A percentile compares a stretch with the other conserved stretches of the same genome.
Evolutionary conservation across 306 rosid genomes (phyloP).

Genomic region (Quercus aquifolioides): DNA sequence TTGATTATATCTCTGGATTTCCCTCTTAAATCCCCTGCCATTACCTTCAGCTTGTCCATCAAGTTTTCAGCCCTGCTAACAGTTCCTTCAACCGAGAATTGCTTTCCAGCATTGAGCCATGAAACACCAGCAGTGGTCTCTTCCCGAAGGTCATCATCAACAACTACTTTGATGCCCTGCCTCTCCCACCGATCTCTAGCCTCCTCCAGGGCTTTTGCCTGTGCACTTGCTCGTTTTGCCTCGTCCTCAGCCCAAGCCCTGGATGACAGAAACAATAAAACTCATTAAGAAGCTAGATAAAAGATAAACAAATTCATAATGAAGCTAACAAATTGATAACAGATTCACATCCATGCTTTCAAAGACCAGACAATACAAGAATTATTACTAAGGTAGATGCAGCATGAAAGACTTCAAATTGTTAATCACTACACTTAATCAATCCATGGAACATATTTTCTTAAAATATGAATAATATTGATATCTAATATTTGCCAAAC

Average conservation of each 20-base stretch:
- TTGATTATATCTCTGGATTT: slow-evolving; percentile 57
- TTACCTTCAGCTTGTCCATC: slow-evolving; percentile 60
- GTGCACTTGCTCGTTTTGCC: slow-evolving; percentile 90
- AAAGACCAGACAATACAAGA: no score
- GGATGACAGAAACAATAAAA: slow-evolving; percentile 9
- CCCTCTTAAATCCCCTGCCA: slow-evolving; percentile 58
- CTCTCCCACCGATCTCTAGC: slow-evolving; percentile 97
- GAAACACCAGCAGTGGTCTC: slow-evolving; percentile 68
- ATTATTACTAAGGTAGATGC: neutral
- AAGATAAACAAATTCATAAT: neutral
- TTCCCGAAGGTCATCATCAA: slow-evolving; percentile 82
- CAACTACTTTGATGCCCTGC: slow-evolving; percentile 90
- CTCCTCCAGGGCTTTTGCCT: slow-evolving; percentile 85
- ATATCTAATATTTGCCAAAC: neutral
- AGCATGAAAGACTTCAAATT: neutral
- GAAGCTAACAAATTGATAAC: no score
- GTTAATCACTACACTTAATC: neutral
- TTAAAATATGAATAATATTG: neutral
- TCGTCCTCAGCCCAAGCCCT: slow-evolving; percentile 99
- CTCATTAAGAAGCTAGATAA: neutral
- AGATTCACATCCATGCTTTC: no score
- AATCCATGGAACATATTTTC: neutral
- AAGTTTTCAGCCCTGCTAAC: slow-evolving; percentile 65
- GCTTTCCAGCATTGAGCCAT: slow-evolving; percentile 77
- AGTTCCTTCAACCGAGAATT: slow-evolving; percentile 61